Base-by-base conservation (phyloP, 169 alveolate genomes). In the Plasmodium sp. region DNA sequence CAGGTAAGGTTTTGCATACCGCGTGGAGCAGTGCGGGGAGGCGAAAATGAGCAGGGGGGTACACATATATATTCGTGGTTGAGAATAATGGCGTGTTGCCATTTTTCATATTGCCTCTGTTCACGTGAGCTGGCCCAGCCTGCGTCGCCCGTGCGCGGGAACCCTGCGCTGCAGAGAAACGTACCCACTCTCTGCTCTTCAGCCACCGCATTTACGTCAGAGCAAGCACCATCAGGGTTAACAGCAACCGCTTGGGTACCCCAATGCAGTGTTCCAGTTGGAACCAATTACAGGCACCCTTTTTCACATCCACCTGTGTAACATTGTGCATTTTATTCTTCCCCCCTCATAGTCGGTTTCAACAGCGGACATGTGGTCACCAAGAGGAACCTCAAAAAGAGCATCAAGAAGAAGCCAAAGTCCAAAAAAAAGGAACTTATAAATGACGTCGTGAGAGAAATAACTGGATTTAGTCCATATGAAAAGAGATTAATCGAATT, bases 391-490 rank as follows among this genome's bases (percentile, higher is more conserved):
- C 92, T 96, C 77, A 95, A 97, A 82, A 54, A 92, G 72, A 94
- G 93, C 71, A 96, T 98, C 88, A 98, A 98, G 16, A 96, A 98
- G 62, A 93, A 97, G 79, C 97, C 98, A 91, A 97, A 97, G 96
- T 97, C 99, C 58, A 98, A 98, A 96, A 97, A 99, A 96, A 98
- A 97, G 45, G 96, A 96, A n/a, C 88, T 98, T 56, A 98, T 98
- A 67, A 97, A 99, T 90, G 98, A 98, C 96, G 98, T 98, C 45
- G 98, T 98, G 91, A 98, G 99, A 92, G 99, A 98, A 97, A 99
- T 99, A 51, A 97, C 99, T 48, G 99, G 99, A 62, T 99, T 99
- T 94, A 99, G 99, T 67, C 99, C 99, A 48, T 99, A 99, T 96
- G 99, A 99, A 96, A 97, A 99, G 95, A 98, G 99, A 97, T 96